phyloP scores from a whole-genome alignment of 2,329 filamentous ascomycete species.

The Fusarium hainanense region DNA sequence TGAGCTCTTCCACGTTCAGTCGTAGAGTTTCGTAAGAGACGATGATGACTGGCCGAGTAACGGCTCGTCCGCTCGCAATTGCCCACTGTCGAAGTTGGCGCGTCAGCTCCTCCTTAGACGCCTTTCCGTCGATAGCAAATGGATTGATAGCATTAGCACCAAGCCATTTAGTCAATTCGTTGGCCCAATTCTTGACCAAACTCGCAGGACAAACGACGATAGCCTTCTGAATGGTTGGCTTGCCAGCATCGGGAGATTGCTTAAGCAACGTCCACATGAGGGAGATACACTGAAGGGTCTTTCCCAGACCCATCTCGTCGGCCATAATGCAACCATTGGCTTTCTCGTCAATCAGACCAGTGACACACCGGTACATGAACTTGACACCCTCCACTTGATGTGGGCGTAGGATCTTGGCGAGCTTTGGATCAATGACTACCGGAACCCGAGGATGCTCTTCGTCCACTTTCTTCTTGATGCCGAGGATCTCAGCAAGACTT shows the following conservation, averaged over 20 bases:
- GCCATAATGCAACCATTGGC: conserved; percentile 99
- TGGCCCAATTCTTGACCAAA: conserved; percentile 97
- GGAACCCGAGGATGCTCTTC: conserved; percentile 88
- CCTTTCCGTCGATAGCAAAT: conserved; percentile 97
- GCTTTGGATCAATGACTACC: conserved; percentile 91
- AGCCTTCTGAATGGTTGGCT: conserved; percentile 92
- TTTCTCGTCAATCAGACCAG: conserved; percentile 92
- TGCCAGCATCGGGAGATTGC: conserved; percentile 95
- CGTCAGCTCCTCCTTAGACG: conserved; percentile 90
- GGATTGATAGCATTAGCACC: conserved; percentile 90
- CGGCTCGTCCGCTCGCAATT: conserved; percentile 86
- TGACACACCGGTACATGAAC: conserved; percentile 95
- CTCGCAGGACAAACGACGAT: conserved; percentile 97
- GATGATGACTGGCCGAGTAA: conserved; percentile 93
- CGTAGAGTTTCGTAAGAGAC: conserved; percentile 97
- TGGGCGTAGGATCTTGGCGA: conserved; percentile 90
- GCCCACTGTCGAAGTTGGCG: conserved; percentile 95
- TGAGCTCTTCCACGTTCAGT: conserved; percentile 89
- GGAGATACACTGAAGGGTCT: conserved; percentile 96
- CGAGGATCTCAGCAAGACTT: conserved; percentile 93
- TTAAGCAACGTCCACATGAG: conserved; percentile 97
- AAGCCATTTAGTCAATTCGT: conserved; percentile 96
- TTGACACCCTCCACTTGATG: conserved; percentile 99
- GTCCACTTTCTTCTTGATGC: conserved; percentile 89
- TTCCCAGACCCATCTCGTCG: conserved; percentile 98